Evolutionary conservation across 495 filamentous ascomycete genomes (phyloP).

Genomic region (Neurospora sp.): DNA sequence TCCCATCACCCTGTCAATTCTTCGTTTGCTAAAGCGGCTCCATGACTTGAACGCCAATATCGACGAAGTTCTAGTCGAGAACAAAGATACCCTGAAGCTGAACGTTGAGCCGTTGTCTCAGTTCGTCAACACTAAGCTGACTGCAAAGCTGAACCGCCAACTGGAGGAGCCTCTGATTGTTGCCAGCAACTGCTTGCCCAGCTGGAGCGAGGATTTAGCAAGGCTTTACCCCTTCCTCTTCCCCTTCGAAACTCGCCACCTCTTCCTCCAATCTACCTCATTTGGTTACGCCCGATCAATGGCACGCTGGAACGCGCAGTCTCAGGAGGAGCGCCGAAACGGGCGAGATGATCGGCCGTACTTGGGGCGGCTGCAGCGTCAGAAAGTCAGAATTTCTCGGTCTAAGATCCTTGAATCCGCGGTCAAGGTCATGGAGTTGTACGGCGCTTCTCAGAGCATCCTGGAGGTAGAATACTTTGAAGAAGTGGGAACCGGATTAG

Average conservation of each 20-base stretch:
- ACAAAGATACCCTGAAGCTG: constrained; percentile 57
- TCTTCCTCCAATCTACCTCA: constrained; percentile 95
- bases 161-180: constrained; percentile 98
- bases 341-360: constrained; percentile 83
- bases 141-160: constrained; percentile 96
- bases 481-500: constrained; percentile 93
- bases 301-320: constrained; percentile 90
- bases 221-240: constrained; percentile 97
- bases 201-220: constrained; percentile 96
- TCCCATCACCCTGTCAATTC: constrained; percentile 72
- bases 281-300: constrained; percentile 98
- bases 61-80: constrained; percentile 90
- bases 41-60: constrained; percentile 92
- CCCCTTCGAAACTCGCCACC: constrained; percentile 93
- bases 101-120: constrained; percentile 79
- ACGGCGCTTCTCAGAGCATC: constrained; percentile 88
- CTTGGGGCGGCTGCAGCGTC: constrained; percentile 86
- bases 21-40: constrained; percentile 80
- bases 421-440: constrained; percentile 99
- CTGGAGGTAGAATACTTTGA: constrained; percentile 99
- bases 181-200: constrained; percentile 90
- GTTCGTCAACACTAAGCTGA: constrained; percentile 98
- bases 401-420: constrained; percentile 91
- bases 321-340: constrained; percentile 70
- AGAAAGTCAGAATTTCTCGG: constrained; percentile 94